Conservation (phyloP, 352 stramenopile species). For the Phytophthora tentaculata region DNA sequence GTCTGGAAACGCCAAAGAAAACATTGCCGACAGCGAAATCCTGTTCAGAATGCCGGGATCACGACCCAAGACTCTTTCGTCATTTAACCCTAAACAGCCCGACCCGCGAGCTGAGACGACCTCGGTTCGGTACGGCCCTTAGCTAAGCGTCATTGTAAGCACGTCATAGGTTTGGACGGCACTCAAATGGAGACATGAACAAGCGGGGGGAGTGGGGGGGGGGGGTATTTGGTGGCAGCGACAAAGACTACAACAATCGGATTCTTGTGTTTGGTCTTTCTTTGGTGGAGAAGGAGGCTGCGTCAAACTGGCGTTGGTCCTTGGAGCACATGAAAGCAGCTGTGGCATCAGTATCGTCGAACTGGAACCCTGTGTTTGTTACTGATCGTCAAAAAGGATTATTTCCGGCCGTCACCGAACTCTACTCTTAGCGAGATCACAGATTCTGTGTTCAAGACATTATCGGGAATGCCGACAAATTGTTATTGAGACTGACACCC, state of each 20-base stretch:
- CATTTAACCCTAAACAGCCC: no score
- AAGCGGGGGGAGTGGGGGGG: no score
- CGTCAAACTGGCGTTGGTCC: not conserved
- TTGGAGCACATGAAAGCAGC: not conserved
- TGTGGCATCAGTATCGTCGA: not conserved
- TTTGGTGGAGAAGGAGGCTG: not conserved
- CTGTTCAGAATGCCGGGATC: no score
- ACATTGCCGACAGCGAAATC: no score
- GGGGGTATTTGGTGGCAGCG: not conserved
- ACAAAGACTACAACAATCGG: not conserved
- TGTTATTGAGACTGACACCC: not conserved
- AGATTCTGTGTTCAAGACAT: not conserved
- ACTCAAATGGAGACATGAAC: not conserved
- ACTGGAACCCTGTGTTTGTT: not conserved
- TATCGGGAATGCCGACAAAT: not conserved
- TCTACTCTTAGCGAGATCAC: not conserved
- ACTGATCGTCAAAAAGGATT: not conserved
- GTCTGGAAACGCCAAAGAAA: no score
- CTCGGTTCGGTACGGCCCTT: no score
- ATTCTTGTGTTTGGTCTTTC: not conserved
- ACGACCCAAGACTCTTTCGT: no score
- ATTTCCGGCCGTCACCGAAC: not conserved
- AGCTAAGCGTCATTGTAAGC: not conserved
- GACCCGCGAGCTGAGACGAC: no score
- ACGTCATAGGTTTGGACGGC: not conserved